Base-by-base conservation (phyloP, 305 asterid genomes). In the Solanum hybrid region DNA sequence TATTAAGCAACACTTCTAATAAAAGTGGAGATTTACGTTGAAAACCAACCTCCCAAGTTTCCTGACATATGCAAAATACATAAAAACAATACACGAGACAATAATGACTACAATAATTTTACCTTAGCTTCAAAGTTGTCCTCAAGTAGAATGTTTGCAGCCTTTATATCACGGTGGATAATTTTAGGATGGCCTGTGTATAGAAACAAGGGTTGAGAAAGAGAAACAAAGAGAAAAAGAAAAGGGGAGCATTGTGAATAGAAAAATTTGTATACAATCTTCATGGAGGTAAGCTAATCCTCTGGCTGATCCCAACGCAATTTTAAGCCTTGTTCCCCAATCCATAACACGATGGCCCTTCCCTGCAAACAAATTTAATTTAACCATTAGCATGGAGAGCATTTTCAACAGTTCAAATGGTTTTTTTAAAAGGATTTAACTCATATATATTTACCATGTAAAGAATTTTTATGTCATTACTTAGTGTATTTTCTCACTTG, bases 81-180 rank as follows among this genome's bases (percentile, higher is more conserved):
- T 22, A 10, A 79, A 5, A 34, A 10, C 6, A 79, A 79, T 5
- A 41, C 27, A 15, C 13, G 87, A 82, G 87, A 41, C 29, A 51
- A 45, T 29, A 84, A 20, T 57, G 11, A 84, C 39, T 29, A 88
- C 0, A 57, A 88, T 51, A 37, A 26, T 51, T 51, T 90, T 93
- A 94, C 98, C 98, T 92, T 96, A 91, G 98, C 98, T 92, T 96
- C 98, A 89, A 86, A 96, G 39, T 94, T 93, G 89, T 90, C 89
- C 90, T 96, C 98, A 38, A 96, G 93, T 14, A 96, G 95, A 92
- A 96, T 96, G 91, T 96, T 96, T 27, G 98, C 96, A n/a, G 98
- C 94, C 90, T 96, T 96, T 91, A 96, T 95, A 89, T 96, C 98
- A 6, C 98, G 97, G 80, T 96, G 98, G 89, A 96, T 96, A 86